These are phyloP conservation scores for Incumbomyces delicatus DNA, from an alignment of 2,329 filamentous ascomycete genomes.

Conservation along the genomic window DNA sequence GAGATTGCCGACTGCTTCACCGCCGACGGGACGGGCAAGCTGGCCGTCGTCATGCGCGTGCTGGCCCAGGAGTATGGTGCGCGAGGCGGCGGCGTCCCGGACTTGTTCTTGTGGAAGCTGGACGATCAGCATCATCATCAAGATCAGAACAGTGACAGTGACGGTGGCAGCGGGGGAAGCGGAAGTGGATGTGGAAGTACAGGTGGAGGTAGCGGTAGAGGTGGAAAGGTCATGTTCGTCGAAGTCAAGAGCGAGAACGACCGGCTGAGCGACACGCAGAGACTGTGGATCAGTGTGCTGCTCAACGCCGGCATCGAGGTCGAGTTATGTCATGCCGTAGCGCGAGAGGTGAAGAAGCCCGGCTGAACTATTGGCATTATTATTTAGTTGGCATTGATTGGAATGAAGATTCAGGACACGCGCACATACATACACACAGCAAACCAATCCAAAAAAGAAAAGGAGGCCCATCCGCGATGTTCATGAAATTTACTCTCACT, in stretches of 20 bases:
- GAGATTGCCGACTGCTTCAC: slow-evolving; percentile 72
- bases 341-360: slow-evolving; percentile 36
- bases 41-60: slow-evolving; percentile 81
- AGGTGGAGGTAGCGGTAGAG: too few species aligned
- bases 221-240: slow-evolving; percentile 60
- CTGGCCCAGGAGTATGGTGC: slow-evolving; percentile 91
- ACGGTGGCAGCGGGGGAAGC: slow-evolving; percentile 23
- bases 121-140: too few species aligned
- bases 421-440: too few species aligned
- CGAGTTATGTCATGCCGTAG: slow-evolving; percentile 63
- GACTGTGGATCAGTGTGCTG: slow-evolving; percentile 93
- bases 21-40: slow-evolving; percentile 42
- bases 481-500: too few species aligned
- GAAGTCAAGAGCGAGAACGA: slow-evolving; percentile 84
- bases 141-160: neutral
- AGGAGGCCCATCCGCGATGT: too few species aligned
- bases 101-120: slow-evolving; percentile 77
- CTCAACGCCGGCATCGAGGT: slow-evolving; percentile 75
- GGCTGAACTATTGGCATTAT: neutral
- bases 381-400: too few species aligned
- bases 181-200: too few species aligned
- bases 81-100: slow-evolving; percentile 78
- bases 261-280: slow-evolving; percentile 86
- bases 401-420: too few species aligned
- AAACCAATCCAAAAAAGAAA: too few species aligned